phyloP scores from a whole-genome alignment of 1,284 basidiomycete species.

The Naganishia sp. region DNA sequence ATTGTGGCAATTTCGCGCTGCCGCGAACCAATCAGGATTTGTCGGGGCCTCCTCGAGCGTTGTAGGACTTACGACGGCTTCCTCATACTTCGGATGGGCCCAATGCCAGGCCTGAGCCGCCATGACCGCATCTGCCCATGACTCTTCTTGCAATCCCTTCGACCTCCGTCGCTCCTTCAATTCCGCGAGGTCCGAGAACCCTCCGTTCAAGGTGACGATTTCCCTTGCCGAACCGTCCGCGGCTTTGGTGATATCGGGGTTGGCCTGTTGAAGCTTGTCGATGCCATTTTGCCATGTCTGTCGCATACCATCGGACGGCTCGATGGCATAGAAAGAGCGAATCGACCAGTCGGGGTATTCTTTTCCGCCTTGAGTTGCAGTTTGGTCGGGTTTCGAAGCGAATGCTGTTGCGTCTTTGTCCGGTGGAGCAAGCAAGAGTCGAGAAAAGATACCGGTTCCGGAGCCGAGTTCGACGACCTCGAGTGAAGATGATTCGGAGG shows the following conservation, averaged over 20 bases:
- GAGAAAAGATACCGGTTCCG: slow-evolving; percentile 56
- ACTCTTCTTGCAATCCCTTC: slow-evolving; percentile 35
- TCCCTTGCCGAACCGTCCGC: slow-evolving; percentile 13
- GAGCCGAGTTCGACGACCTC: slow-evolving; percentile 53
- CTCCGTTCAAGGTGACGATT: slow-evolving; percentile 45
- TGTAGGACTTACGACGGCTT: slow-evolving; percentile 44
- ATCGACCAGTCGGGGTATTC: slow-evolving; percentile 46
- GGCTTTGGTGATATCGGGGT: slow-evolving; percentile 13
- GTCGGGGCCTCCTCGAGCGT: too few relatives aligned
- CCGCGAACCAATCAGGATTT: slow-evolving; percentile 37
- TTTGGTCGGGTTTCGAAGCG: slow-evolving; percentile 1
- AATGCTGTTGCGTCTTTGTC: slow-evolving; percentile 19
- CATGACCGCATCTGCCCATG: slow-evolving; percentile 49
- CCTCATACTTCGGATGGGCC: slow-evolving; percentile 49
- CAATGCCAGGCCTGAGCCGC: slow-evolving; percentile 54
- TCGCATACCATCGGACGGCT: slow-evolving; percentile 56
- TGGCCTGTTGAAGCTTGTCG: slow-evolving; percentile 25
- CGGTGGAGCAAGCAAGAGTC: slow-evolving; percentile 50
- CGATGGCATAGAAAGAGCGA: slow-evolving; percentile 47
- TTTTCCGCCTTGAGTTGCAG: neutral
- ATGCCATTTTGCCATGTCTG: slow-evolving; percentile 42
- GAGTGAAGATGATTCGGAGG: slow-evolving; percentile 27
- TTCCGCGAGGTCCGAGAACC: slow-evolving; percentile 50
- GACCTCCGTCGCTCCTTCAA: slow-evolving; percentile 33
- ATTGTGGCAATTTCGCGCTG: slow-evolving; percentile 49